These are phyloP conservation scores for Fraxinus baroniana DNA, from an alignment of 305 asterid genomes.

Conservation along the genomic window DNA sequence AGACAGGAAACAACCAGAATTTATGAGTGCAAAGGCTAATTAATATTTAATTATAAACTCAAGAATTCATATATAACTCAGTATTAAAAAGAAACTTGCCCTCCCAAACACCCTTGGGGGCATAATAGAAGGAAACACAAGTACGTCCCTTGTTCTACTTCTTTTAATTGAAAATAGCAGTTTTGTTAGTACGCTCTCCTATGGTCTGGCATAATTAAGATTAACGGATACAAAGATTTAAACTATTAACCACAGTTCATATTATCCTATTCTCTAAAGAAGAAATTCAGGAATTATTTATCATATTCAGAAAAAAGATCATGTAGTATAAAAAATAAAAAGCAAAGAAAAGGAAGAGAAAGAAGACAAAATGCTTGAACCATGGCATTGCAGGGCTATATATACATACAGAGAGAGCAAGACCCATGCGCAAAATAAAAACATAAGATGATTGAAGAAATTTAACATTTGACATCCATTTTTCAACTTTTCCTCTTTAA, in stretches of 20 bases:
- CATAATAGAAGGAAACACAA: neutral
- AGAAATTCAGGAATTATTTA: neutral
- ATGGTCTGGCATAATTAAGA: neutral
- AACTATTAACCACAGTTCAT: neutral
- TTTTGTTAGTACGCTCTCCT: neutral
- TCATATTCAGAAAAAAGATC: neutral
- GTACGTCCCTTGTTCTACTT: neutral
- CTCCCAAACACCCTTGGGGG: neutral
- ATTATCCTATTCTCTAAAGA: neutral
- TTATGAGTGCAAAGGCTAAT: constrained; percentile 1
- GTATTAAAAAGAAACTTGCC: neutral
- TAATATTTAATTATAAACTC: neutral
- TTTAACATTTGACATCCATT: neutral
- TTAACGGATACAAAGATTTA: neutral
- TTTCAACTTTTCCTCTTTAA: neutral
- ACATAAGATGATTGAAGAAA: constrained; percentile 5
- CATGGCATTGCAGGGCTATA: neutral
- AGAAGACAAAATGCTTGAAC: neutral
- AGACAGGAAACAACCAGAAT: constrained; percentile 7
- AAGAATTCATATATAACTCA: neutral
- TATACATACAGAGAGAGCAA: neutral
- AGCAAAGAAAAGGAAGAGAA: neutral
- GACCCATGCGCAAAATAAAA: neutral
- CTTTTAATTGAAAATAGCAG: neutral
- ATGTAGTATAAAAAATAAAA: neutral